Evolutionary conservation across 176 grass and related monocot genomes (phyloP).

Genomic region (Oryza meridionalis): DNA sequence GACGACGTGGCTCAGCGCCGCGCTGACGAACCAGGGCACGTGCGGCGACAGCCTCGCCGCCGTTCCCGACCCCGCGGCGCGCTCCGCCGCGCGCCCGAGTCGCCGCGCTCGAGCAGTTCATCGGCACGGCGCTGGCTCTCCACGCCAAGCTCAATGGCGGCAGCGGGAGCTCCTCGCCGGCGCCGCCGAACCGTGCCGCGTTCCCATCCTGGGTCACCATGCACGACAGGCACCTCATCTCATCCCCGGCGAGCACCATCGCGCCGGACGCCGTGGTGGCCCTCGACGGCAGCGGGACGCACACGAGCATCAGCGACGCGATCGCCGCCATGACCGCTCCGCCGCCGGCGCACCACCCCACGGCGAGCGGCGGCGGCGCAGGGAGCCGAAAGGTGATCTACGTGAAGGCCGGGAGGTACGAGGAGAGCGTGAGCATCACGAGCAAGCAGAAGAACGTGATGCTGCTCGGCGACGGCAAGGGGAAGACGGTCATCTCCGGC

Average conservation of each 20-base stretch:
- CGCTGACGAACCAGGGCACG: slow-evolving; percentile 85
- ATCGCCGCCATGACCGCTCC: slow-evolving; percentile 56
- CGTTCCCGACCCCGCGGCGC: slow-evolving; percentile 26
- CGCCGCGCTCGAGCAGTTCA: slow-evolving; percentile 51
- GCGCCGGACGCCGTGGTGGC: slow-evolving; percentile 80
- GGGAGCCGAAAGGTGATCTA: slow-evolving; percentile 52
- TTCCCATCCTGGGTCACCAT: slow-evolving; percentile 66
- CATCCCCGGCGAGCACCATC: slow-evolving; percentile 37
- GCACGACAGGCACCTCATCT: slow-evolving; percentile 51
- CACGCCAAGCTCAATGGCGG: slow-evolving; percentile 42
- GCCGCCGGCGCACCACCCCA: background rate
- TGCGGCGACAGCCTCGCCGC: slow-evolving; percentile 69
- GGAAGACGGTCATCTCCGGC: slow-evolving; percentile 72
- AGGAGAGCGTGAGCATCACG: slow-evolving; percentile 64
- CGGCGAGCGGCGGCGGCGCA: background rate
- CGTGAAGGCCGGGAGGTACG: slow-evolving; percentile 79
- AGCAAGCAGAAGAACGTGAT: slow-evolving; percentile 62
- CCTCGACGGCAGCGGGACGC: slow-evolving; percentile 76
- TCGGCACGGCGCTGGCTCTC: slow-evolving; percentile 76
- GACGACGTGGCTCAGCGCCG: slow-evolving; percentile 87
- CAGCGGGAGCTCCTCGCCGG: background rate
- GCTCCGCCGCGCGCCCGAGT: slow-evolving; percentile 39
- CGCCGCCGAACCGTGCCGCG: background rate
- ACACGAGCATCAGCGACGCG: slow-evolving; percentile 69
- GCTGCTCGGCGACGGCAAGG: slow-evolving; percentile 87